Percentiles rank a stretch among this genome's conserved stretches.
Conservation (phyloP, 2,329 filamentous ascomycete genomes). For the Colletotrichum sp. region DNA sequence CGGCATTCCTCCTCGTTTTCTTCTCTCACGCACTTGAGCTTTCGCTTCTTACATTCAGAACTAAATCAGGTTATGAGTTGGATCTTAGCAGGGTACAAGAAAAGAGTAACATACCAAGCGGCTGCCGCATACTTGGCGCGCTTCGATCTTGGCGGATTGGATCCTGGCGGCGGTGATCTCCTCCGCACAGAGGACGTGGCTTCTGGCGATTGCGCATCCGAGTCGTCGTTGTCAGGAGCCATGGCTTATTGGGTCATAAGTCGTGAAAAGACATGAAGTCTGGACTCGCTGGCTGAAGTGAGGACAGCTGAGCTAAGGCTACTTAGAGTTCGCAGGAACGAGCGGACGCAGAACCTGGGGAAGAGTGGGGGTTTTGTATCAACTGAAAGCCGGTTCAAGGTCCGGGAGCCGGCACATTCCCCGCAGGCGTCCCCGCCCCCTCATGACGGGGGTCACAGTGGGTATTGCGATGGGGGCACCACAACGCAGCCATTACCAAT, state of each 20-base stretch:
- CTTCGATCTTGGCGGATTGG: background rate
- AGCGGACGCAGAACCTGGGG: background rate
- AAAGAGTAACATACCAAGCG: background rate
- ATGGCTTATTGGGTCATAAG: background rate
- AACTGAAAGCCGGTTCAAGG: background rate
- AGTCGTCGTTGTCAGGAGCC: background rate
- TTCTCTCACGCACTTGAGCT: constrained; percentile 42
- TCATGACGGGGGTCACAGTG: background rate
- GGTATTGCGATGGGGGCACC: background rate
- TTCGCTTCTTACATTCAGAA: constrained; percentile 40
- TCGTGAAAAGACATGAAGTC: background rate
- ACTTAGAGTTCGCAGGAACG: background rate
- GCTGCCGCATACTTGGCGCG: constrained; percentile 16
- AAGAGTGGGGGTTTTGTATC: constrained; percentile 15
- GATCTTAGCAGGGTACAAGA: background rate
- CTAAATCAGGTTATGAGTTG: background rate
- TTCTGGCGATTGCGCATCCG: background rate
- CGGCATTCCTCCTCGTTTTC: constrained; percentile 30
- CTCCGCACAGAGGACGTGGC: background rate
- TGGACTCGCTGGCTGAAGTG: background rate
- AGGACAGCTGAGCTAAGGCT: background rate
- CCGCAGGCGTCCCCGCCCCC: background rate
- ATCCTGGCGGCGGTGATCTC: background rate
- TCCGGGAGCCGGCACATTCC: background rate
- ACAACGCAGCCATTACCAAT: background rate